Percentiles rank a stretch among this genome's conserved stretches.
These are phyloP conservation scores for Colletotrichum nymphaeae DNA, from an alignment of 2,329 filamentous ascomycete species.

Conservation along the genomic window DNA sequence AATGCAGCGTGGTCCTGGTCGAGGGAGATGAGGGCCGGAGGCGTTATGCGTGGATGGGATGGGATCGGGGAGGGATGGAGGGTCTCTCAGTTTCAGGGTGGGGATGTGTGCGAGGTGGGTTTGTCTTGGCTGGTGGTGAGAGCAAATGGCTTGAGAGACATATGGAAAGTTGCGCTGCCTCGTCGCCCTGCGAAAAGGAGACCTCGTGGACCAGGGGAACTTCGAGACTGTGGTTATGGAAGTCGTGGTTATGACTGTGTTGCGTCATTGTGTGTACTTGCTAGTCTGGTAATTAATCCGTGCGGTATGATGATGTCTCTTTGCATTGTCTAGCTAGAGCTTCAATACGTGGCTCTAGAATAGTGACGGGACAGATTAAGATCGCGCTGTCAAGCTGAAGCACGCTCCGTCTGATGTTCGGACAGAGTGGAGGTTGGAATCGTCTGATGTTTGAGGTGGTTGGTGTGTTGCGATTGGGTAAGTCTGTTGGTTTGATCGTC, in stretches of 20 bases:
- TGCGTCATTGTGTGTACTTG: no score
- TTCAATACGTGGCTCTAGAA: background rate
- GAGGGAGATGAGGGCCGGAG: background rate
- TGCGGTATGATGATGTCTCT: no score
- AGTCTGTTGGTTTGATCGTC: background rate
- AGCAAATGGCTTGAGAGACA: background rate
- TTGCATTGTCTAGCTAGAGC: no score
- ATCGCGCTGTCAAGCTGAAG: background rate
- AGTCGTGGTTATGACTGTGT: no score
- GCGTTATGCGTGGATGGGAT: background rate
- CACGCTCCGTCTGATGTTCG: background rate
- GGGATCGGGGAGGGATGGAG: no score
- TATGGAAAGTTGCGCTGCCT: no score
- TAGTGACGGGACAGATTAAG: background rate
- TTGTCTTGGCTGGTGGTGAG: background rate
- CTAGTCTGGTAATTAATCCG: accelerated
- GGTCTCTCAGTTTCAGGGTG: background rate
- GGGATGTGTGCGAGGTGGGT: background rate
- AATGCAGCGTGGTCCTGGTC: background rate
- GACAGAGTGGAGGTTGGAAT: accelerated
- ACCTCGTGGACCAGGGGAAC: no score
- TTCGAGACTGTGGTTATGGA: no score
- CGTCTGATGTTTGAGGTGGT: background rate
- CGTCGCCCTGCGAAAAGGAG: no score
- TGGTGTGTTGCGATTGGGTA: background rate